Evolutionary conservation across 2,329 filamentous ascomycete species (phyloP).

Genomic region (Neopestalotiopsis rosae): DNA sequence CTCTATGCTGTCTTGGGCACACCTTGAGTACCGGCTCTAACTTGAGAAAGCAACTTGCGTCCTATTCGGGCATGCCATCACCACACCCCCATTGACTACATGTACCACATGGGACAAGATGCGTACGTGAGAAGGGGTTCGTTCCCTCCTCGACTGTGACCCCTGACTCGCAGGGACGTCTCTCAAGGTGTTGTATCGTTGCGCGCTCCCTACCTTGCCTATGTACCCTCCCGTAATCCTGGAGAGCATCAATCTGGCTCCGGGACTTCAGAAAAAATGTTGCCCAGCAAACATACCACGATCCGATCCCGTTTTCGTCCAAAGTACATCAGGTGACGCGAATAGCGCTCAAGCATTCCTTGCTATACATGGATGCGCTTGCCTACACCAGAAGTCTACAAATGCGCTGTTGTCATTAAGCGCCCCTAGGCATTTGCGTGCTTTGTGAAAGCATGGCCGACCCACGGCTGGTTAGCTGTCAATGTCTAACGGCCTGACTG

Average conservation of each 20-base stretch:
- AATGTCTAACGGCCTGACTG: not conserved
- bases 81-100: not conserved
- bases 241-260: not conserved
- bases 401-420: too few relatives aligned
- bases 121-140: not conserved
- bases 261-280: not conserved
- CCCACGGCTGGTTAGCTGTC: not conserved
- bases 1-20: not conserved
- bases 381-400: not conserved
- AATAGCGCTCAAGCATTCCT: not conserved
- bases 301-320: not conserved
- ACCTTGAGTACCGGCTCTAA: not conserved
- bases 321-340: not conserved
- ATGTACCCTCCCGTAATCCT: not conserved
- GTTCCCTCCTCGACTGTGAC: not conserved
- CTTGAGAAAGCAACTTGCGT: not conserved
- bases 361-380: too few relatives aligned
- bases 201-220: not conserved
- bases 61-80: not conserved
- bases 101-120: not conserved
- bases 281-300: not conserved
- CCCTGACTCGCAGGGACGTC: conserved; percentile 4
- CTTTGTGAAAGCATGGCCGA: not conserved
- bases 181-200: not conserved
- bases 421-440: too few relatives aligned